Base-by-base conservation (phyloP, 1,284 basidiomycete genomes). In the Porodaedalea pini region DNA sequence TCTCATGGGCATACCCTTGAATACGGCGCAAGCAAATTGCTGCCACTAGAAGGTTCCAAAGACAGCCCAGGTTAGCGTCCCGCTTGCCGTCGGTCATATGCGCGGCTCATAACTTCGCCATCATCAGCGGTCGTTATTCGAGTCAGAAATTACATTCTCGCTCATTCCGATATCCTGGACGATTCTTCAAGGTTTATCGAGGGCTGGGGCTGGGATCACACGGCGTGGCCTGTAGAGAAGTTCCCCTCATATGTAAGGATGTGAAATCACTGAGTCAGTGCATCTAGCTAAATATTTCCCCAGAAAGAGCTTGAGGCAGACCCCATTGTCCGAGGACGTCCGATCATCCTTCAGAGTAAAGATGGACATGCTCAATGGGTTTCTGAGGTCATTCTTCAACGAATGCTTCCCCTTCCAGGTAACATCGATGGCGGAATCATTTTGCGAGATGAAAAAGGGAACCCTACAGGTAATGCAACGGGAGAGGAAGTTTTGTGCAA, bases 191-290 rank as follows among this genome's bases (percentile, higher is more conserved):
- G 79, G 55, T 86, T 86, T 71, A 79, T 96, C 34, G 80, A 87
- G 59, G 93, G 93, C 1, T 85, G 89, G 69, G 94, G 92, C 2
- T 97, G 94, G 93, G 92, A 97, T 69, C 94, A 97, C 70, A 96
- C 92, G 10, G 73, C 78, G 51, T 90, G 87, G 88, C 72, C 81
- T 0, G 73, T 72, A 19, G 73, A 78, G 49, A 73, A 75, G 36
- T 94, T 88, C 77, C 94, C 94, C 11, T 86, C 81, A 37, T 84
- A 86, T 58, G 90, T 92, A 64, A 61, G 83, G 63, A 5, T 13
- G 8, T 31, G 41, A 19, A 15, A 19, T 29, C 19, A 44, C 10
- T 34, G 37, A 40, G 51, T 56, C 56, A 13, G 11, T 13, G 25
- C 36, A 54, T 43, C 25, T 31, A 45, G 25, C 17, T 51, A 31